Percentiles rank a stretch among this genome's conserved stretches.
Conservation (phyloP, 371 early-diverging fungal species). For the Umbelopsis sp. region DNA sequence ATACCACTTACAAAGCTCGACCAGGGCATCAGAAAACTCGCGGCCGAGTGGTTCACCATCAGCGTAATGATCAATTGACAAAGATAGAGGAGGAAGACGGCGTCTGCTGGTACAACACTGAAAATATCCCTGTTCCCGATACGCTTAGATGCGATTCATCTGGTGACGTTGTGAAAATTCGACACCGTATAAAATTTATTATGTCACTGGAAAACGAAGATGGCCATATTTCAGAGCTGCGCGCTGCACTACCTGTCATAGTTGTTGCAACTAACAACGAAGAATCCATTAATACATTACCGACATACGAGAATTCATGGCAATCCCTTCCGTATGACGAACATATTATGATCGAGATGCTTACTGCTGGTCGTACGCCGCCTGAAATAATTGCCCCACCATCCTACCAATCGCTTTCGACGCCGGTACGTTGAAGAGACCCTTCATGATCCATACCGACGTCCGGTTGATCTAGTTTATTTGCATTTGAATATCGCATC, state of each 20-base stretch:
- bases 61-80: constrained; percentile 33
- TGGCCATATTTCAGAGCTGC: constrained; percentile 43
- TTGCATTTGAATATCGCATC: too few relatives aligned
- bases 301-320: constrained; percentile 41
- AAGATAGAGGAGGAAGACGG: constrained; percentile 19
- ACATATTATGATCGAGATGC: constrained; percentile 28
- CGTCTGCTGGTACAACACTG: constrained; percentile 36
- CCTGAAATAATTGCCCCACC: neutral
- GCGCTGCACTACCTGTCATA: constrained; percentile 33
- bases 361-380: neutral
- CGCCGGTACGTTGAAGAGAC: constrained; percentile 12
- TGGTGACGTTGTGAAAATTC: constrained; percentile 40
- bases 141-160: constrained; percentile 44
- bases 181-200: constrained; percentile 40
- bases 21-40: constrained; percentile 37
- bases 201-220: constrained; percentile 29
- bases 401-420: constrained; percentile 8
- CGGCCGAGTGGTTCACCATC: constrained; percentile 35
- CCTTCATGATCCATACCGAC: too few relatives aligned
- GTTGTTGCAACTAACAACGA: constrained; percentile 24
- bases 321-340: constrained; percentile 46
- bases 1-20: constrained; percentile 37
- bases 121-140: constrained; percentile 29
- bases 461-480: too few relatives aligned
- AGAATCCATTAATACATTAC: constrained; percentile 28